phyloP scores from a whole-genome alignment of 768 basidiomycete species.

The Agaricus bisporus region DNA sequence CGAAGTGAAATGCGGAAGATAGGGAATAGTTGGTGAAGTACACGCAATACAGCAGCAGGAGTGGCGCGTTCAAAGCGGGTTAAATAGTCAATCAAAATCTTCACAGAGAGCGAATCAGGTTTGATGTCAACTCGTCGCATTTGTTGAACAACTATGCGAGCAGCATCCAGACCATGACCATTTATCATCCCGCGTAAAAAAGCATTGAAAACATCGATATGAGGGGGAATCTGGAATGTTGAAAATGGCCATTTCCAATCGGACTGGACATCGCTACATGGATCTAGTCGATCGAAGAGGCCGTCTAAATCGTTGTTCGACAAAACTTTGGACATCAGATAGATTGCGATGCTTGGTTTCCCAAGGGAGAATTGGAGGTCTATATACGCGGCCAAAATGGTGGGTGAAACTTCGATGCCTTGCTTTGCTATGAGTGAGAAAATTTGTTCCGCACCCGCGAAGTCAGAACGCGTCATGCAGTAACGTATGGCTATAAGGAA shows the following conservation, averaged over 20 bases:
- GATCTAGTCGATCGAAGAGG: conserved; percentile 20
- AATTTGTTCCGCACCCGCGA: conserved; percentile 38
- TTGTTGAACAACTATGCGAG: conserved; percentile 40
- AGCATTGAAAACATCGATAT: conserved; percentile 53
- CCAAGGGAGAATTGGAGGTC: conserved; percentile 46
- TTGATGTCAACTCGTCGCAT: conserved; percentile 48
- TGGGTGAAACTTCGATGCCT: conserved; percentile 39
- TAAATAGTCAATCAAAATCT: conserved; percentile 50
- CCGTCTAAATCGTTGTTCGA: neutral
- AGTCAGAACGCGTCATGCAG: conserved; percentile 36
- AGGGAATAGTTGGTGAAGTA: conserved; percentile 38
- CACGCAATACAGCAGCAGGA: conserved; percentile 40
- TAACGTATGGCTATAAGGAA: conserved; percentile 60
- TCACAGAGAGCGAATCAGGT: conserved; percentile 49
- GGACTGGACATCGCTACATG: neutral
- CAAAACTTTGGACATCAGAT: neutral
- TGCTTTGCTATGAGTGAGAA: conserved; percentile 39
- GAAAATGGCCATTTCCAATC: conserved; percentile 15
- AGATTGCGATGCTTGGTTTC: conserved; percentile 42
- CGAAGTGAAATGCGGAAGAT: conserved; percentile 41
- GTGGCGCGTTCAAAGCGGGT: conserved; percentile 33
- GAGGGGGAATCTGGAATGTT: conserved; percentile 25
- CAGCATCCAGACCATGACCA: conserved; percentile 41
- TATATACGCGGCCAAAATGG: conserved; percentile 47
- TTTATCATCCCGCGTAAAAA: conserved; percentile 45